phyloP scores from a whole-genome alignment of 108 stramenopile genomes.

The Nitzschia palea region DNA sequence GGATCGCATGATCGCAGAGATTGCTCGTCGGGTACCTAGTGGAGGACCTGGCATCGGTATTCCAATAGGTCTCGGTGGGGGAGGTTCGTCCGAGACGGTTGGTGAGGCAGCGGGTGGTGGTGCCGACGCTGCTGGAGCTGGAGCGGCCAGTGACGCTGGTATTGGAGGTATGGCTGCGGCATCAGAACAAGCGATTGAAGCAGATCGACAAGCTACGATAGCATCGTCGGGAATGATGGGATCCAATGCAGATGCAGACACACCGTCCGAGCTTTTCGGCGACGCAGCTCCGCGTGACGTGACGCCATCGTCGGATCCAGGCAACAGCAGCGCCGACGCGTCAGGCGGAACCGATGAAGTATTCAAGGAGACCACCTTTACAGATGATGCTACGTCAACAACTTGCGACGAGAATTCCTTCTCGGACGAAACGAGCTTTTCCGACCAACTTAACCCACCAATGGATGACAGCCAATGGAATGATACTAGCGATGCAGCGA shows the following conservation, averaged over 20 bases:
- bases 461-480: conserved; percentile 7
- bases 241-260: conserved; percentile 48
- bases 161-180: conserved; percentile 19
- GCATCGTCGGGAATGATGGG: conserved; percentile 60
- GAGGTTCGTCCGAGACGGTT: conserved; percentile 23
- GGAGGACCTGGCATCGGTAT: conserved; percentile 50
- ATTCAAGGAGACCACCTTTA: conserved; percentile 22
- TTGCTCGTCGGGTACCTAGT: conserved; percentile 78
- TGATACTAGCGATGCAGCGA: conserved; percentile 23
- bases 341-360: background rate
- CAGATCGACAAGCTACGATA: conserved; percentile 73
- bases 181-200: conserved; percentile 51
- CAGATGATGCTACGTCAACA: conserved; percentile 24
- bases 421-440: conserved; percentile 33
- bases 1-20: conserved; percentile 89
- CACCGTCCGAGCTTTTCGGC: conserved; percentile 66
- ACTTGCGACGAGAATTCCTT: conserved; percentile 6
- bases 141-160: conserved; percentile 1
- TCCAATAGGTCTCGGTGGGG: conserved; percentile 17
- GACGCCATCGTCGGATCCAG: background rate
- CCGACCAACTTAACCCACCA: conserved; percentile 29
- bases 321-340: background rate
- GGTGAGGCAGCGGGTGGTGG: conserved; percentile 15
- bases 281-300: conserved; percentile 54
- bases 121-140: conserved; percentile 22